A percentile compares a stretch with the other conserved stretches of the same genome.
These are phyloP conservation scores for Leptographium flavum DNA, from an alignment of 2,329 filamentous ascomycete genomes.

Conservation along the genomic window DNA sequence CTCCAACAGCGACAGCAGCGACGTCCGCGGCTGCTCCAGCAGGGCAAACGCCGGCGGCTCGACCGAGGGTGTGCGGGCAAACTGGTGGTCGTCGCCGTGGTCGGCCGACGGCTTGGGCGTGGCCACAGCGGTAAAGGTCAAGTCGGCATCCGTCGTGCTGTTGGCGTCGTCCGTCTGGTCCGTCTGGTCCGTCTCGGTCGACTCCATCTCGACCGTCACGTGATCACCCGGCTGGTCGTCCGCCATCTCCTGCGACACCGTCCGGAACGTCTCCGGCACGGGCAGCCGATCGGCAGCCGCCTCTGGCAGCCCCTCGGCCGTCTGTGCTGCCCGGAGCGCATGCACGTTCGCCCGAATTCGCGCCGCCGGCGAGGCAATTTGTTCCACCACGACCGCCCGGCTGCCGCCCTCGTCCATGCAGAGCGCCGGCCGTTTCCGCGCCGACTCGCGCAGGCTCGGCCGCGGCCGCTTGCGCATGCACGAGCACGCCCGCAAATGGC, in stretches of 20 bases:
- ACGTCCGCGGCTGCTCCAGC: not conserved
- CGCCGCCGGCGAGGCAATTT: conserved; percentile 6
- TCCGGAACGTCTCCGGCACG: conserved; percentile 48
- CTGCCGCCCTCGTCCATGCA: conserved; percentile 21
- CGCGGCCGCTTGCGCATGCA: conserved; percentile 32
- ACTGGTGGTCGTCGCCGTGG: not conserved
- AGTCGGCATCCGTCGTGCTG: no score
- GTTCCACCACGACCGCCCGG: conserved; percentile 15
- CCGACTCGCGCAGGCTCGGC: conserved; percentile 16
- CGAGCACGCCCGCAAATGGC: conserved; percentile 51
- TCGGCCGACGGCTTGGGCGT: no score
- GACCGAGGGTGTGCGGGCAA: no score
- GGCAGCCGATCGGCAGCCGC: no score
- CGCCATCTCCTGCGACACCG: conserved; percentile 39
- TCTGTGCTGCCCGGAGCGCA: conserved; percentile 18
- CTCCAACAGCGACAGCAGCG: not conserved
- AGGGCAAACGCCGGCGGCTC: no score
- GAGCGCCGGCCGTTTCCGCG: conserved; percentile 22
- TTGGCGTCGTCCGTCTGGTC: not conserved
- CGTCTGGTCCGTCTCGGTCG: not conserved
- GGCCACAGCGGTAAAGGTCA: no score
- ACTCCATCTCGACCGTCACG: not conserved
- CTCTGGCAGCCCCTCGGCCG: not conserved
- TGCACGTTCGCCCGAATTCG: conserved; percentile 13
- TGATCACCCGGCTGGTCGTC: conserved; percentile 17